These are phyloP conservation scores for Saccharomycopsis sp. DNA, from an alignment of 805 yeast species.

Conservation along the genomic window DNA sequence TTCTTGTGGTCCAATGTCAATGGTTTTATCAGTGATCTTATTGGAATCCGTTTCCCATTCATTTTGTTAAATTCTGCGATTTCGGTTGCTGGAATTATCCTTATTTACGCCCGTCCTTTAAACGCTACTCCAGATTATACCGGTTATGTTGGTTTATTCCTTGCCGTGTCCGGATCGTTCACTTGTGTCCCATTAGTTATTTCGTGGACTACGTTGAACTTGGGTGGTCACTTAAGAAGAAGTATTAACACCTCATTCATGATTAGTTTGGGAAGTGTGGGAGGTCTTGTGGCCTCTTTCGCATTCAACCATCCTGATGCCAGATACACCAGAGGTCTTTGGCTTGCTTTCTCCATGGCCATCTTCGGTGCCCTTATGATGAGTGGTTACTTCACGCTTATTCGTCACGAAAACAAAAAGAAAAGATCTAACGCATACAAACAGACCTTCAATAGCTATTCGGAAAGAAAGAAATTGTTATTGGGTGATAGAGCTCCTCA, in stretches of 20 bases:
- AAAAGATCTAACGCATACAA: not conserved
- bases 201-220: slow-evolving; percentile 44
- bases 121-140: slow-evolving; percentile 4
- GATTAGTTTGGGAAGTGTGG: slow-evolving; percentile 67
- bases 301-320: not conserved
- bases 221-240: slow-evolving; percentile 50
- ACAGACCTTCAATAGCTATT: not conserved
- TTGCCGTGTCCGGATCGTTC: slow-evolving; percentile 42
- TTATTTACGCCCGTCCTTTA: slow-evolving; percentile 6
- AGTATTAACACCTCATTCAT: slow-evolving; percentile 52
- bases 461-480: not conserved
- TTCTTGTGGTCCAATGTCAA: slow-evolving; percentile 19
- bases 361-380: not conserved
- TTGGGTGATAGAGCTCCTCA: not conserved
- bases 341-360: not conserved
- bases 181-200: slow-evolving; percentile 60
- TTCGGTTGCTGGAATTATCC: slow-evolving; percentile 2
- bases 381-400: not conserved
- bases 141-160: slow-evolving; percentile 13
- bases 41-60: slow-evolving; percentile 39
- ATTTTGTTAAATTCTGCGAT: slow-evolving; percentile 26
- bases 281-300: slow-evolving; percentile 45
- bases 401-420: not conserved
- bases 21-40: slow-evolving; percentile 53
- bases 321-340: not conserved